Base-by-base conservation (phyloP, 1,139 yeast species). In the Magnusiomyces sp. region DNA sequence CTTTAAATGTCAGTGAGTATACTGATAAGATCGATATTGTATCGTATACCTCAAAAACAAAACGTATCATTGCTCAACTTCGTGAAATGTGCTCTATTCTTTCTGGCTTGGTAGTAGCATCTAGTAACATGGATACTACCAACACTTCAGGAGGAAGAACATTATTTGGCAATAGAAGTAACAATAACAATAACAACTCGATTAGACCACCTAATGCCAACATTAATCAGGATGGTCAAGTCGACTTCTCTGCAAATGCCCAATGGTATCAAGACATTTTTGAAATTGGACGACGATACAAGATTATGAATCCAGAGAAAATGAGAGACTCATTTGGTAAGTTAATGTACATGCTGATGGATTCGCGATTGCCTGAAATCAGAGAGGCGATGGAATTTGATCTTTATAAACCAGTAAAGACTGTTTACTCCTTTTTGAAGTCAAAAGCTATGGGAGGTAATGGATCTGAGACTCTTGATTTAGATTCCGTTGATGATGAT, bases 291-390 rank as follows among this genome's bases (percentile, higher is more conserved):
- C 72, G 92, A 57, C 72, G 92, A 47, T 83, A 83, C 66, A 83
- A 83, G 61, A 79, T 83, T 56, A 80, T 83, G 88, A 83, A 83
- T 60, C 92, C 92, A 0, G 88, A 83, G 57, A 73, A 78, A 58
- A 80, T 83, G 84, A 72, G 88, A 52, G 83, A 80, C 58, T 79
- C 80, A 2, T 83, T 79, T 62, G 92, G 92, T 42, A 82, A 83
- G 60, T 68, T 83, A 52, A 80, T 84, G 69, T 83, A 82, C 63
- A 83, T 83, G 83, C 79, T 83, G 43, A 83, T 83, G 89, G 92
- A 83, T 62, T 83, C 90, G 1, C 68, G 84, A 49, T 66, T 81
- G 40, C 83, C 86, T 0, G 87, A 83, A 57, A 77, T 83, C 52
- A 75, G 73, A 55, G 77, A 76, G 16, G 79, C 80, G 46, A 74